phyloP scores from a whole-genome alignment of 768 basidiomycete genomes.

The Phaeolepiota aurea region DNA sequence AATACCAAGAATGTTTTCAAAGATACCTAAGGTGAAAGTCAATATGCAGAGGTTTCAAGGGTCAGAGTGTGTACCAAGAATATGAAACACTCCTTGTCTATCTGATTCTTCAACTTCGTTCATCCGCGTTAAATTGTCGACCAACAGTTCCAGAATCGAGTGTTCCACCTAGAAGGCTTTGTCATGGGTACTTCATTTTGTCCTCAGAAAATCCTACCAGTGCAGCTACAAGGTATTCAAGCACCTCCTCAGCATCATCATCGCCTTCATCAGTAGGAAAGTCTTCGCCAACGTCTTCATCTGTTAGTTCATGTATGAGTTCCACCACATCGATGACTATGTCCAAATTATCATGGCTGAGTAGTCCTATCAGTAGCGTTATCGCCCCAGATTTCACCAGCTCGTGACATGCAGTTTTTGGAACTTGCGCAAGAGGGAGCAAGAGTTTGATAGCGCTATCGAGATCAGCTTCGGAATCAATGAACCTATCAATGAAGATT shows the following conservation, averaged over 20 bases:
- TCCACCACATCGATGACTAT: conserved; percentile 96
- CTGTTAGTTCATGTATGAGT: conserved; percentile 88
- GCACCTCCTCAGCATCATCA: conserved; percentile 51
- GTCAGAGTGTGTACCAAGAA: conserved; percentile 47
- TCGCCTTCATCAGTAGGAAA: conserved; percentile 59
- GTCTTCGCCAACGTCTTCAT: conserved; percentile 89
- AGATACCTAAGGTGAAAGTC: conserved; percentile 54
- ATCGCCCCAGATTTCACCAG: conserved; percentile 72
- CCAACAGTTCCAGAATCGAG: conserved; percentile 80
- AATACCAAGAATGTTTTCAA: conserved; percentile 89
- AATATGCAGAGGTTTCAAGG: neutral
- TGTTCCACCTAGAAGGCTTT: conserved; percentile 79
- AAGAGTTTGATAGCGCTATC: conserved; percentile 81
- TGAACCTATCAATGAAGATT: conserved; percentile 56
- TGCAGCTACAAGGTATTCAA: conserved; percentile 68
- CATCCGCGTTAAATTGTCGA: conserved; percentile 82
- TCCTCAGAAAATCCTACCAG: conserved; percentile 74
- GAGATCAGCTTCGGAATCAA: conserved; percentile 96
- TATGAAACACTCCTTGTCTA: conserved; percentile 86
- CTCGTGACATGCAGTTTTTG: conserved; percentile 82
- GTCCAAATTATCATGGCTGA: conserved; percentile 94
- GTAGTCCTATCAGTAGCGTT: conserved; percentile 66
- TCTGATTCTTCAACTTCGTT: conserved; percentile 90
- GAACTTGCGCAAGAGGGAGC: conserved; percentile 82
- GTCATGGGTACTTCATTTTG: conserved; percentile 5